A percentile compares a stretch with the other conserved stretches of the same genome.
Conservation (phyloP, 2,329 filamentous ascomycete species). For the Coleophoma crateriformis region DNA sequence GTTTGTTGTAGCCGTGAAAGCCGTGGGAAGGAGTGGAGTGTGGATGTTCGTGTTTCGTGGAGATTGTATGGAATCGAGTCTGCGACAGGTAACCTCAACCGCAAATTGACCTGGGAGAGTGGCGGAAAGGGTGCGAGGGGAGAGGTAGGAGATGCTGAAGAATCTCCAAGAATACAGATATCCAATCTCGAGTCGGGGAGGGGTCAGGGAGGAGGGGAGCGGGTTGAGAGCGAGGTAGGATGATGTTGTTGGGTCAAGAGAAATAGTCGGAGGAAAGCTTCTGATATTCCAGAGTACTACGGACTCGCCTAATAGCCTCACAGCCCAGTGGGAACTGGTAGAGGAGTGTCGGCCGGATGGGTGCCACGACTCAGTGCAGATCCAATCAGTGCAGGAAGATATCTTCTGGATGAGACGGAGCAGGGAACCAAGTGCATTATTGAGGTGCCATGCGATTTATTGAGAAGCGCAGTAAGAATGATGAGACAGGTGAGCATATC, state of each 20-base stretch:
- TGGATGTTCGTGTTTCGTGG: conserved; percentile 1
- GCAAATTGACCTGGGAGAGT: background rate
- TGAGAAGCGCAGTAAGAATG: no score
- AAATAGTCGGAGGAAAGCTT: background rate
- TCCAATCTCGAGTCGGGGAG: background rate
- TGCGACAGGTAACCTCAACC: background rate
- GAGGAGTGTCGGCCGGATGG: no score
- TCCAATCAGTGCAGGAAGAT: no score
- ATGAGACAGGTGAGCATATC: no score
- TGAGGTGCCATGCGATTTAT: no score
- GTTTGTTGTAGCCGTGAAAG: background rate
- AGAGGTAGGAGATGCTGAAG: background rate
- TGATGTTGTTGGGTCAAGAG: background rate
- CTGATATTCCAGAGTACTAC: background rate
- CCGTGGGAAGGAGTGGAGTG: background rate
- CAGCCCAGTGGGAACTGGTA: no score
- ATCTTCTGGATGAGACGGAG: no score
- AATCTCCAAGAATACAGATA: background rate
- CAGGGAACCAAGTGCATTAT: no score
- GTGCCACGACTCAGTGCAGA: no score
- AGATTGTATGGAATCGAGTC: conserved; percentile 1
- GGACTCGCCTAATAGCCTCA: no score
- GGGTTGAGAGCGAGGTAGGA: background rate
- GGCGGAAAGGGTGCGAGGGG: background rate
- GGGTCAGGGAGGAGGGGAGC: background rate